Conservation (phyloP, 2,329 filamentous ascomycete genomes). For the Ceratocystis diversiconidia region DNA sequence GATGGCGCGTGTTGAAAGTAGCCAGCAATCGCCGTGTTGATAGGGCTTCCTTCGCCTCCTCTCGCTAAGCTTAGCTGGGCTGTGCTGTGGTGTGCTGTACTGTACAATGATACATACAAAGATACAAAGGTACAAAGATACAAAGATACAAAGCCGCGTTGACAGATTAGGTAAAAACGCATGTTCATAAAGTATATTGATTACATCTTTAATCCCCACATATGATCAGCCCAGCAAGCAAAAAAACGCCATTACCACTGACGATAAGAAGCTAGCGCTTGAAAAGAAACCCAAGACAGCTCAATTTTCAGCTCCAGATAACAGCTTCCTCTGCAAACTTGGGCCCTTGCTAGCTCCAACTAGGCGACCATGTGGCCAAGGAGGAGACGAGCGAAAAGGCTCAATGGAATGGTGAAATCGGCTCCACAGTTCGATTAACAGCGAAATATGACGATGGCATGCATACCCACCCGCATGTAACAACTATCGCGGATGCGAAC, state of each 20-base stretch:
- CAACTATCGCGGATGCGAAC: neutral
- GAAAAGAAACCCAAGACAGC: neutral
- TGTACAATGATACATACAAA: too few species aligned
- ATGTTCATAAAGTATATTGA: neutral
- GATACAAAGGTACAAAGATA: too few species aligned
- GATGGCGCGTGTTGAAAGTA: neutral
- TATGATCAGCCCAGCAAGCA: neutral
- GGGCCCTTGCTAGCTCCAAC: neutral
- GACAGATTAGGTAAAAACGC: neutral
- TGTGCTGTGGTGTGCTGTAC: neutral
- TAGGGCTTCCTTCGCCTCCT: neutral
- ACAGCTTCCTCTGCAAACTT: neutral
- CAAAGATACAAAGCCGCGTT: neutral
- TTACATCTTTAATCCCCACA: neutral
- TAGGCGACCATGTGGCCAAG: conserved; percentile 3
- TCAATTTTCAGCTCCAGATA: neutral
- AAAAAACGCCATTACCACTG: neutral
- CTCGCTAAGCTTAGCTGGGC: neutral
- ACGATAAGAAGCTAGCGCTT: neutral
- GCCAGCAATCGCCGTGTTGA: neutral
- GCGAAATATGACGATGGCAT: neutral
- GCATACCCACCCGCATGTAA: neutral
- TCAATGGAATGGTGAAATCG: neutral
- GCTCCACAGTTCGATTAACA: neutral
- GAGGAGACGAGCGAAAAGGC: neutral